Percentiles rank a stretch among this genome's conserved stretches.
Conservation (phyloP, 2,329 filamentous ascomycete genomes). For the Alternaria brassicicola region DNA sequence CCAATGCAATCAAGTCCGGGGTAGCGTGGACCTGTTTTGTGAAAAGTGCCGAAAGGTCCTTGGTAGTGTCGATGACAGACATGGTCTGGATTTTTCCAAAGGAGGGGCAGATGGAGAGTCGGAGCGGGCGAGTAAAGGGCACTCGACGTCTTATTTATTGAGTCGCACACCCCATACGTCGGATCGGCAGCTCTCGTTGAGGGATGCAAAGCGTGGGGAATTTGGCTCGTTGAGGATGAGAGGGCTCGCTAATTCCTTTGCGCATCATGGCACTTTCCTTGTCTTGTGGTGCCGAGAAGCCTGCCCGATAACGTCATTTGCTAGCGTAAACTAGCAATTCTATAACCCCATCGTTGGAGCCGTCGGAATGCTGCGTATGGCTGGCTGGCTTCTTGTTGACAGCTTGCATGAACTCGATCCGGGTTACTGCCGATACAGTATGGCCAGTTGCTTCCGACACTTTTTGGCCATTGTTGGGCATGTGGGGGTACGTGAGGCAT, state of each 20-base stretch:
- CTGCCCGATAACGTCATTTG: conserved; percentile 30
- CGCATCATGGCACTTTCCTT: conserved; percentile 15
- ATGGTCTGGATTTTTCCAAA: conserved; percentile 50
- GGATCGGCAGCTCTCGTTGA: conserved; percentile 20
- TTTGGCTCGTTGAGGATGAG: conserved; percentile 21
- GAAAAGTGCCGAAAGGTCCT: conserved; percentile 76
- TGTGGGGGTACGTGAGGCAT: conserved; percentile 1
- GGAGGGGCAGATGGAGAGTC: conserved; percentile 10
- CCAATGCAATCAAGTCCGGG: conserved; percentile 72
- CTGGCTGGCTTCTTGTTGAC: conserved; percentile 14
- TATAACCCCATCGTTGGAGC: conserved; percentile 9
- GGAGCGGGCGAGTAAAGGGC: conserved; percentile 10
- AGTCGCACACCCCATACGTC: conserved; percentile 17
- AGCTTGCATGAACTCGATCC: conserved; percentile 7
- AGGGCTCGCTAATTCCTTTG: conserved; percentile 19
- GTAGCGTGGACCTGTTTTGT: conserved; percentile 70
- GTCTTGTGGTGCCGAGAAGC: conserved; percentile 15
- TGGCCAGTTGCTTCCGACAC: conserved; percentile 2
- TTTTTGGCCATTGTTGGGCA: not conserved
- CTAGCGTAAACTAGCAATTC: conserved; percentile 15
- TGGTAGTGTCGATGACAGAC: conserved; percentile 71
- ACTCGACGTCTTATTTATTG: conserved; percentile 30
- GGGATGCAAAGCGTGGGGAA: conserved; percentile 25
- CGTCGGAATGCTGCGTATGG: not conserved
- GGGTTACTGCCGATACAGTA: conserved; percentile 11